Evolutionary conservation across 306 rosid genomes (phyloP).

Genomic region (Bauhinia variegata): DNA sequence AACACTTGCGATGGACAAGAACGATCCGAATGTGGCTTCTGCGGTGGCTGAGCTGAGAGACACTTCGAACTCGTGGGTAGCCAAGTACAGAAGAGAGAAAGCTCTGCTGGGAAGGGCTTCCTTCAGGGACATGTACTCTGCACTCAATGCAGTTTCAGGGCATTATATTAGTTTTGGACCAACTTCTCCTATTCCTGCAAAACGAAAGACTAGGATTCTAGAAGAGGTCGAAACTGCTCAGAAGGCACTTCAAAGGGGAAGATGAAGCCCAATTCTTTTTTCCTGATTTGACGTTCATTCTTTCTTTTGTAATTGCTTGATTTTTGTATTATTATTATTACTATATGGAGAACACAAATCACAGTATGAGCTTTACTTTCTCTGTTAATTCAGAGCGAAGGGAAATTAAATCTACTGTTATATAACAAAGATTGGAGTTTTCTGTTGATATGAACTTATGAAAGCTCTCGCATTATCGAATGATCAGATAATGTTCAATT

Average conservation of each 20-base stretch:
- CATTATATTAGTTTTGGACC: constrained; percentile 97
- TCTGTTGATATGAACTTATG: constrained; percentile 7
- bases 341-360: background rate
- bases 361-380: constrained; percentile 33
- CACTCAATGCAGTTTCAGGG: constrained; percentile 85
- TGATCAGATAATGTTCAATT: background rate
- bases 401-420: constrained; percentile 4
- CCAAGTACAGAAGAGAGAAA: constrained; percentile 89
- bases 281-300: background rate
- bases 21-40: constrained; percentile 71
- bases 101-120: constrained; percentile 73
- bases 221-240: constrained; percentile 89
- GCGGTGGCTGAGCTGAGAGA: constrained; percentile 86
- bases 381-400: constrained; percentile 33
- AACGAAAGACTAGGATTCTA: constrained; percentile 76
- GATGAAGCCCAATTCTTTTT: constrained; percentile 45
- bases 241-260: constrained; percentile 81
- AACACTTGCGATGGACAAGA: constrained; percentile 73
- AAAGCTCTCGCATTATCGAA: background rate
- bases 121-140: constrained; percentile 89
- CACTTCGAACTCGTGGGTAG: constrained; percentile 86
- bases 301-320: background rate
- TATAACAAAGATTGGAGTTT: constrained; percentile 5
- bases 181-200: constrained; percentile 86
- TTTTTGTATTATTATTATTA: constrained; percentile 34